Base-by-base conservation (phyloP, 371 early-diverging fungal genomes). In the Lichtheimia ornata region DNA sequence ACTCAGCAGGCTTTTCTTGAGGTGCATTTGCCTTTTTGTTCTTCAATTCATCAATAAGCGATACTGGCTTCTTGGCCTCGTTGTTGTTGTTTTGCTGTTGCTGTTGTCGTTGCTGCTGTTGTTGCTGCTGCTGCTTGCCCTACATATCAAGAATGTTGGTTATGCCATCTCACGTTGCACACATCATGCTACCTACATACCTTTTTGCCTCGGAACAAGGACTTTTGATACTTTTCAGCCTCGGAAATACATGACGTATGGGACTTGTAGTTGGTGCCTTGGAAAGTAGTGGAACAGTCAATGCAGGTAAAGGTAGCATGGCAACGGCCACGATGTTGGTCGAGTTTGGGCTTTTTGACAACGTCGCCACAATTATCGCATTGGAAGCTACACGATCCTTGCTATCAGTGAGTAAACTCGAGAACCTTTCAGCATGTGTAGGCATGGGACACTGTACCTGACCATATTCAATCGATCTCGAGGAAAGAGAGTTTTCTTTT, bases 211-310 rank as follows among this genome's bases (percentile, higher is more conserved):
- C 85, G 77, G 62, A 82, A 86, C 14, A 86, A 67, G 15, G 80
- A 67, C 64, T 86, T 87, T 69, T 95, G 89, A 67, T 93, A 95
- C 70, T 96, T 97, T 77, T 97, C 91, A 3, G 89, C 92, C 70
- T 97, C 97, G 17, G 88, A 85, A 43, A 96, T 94, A 71, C 97
- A 96, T 6, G 87, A 83, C 0, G 88, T 94, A 69, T 97, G 97
- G 6, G 77, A 64, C 40, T 89, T 82, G 73, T 92, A 95, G 44
- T 83, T 82, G 5, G 67, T 78, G 30, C 93, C 93, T 40, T 85
- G 77, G 73, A 97, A 97, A 43, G 92, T 91, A n/a, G 77, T 84
- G 4, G 85, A 84, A 73, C 97, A 97, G 72, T 97, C 97, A 57
- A 96, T 87, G 77, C 96, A 96, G 20, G 92, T 86, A 72, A 90